Evolutionary conservation across 1,284 basidiomycete genomes (phyloP).

Genomic region (Amylostereum chailletii): DNA sequence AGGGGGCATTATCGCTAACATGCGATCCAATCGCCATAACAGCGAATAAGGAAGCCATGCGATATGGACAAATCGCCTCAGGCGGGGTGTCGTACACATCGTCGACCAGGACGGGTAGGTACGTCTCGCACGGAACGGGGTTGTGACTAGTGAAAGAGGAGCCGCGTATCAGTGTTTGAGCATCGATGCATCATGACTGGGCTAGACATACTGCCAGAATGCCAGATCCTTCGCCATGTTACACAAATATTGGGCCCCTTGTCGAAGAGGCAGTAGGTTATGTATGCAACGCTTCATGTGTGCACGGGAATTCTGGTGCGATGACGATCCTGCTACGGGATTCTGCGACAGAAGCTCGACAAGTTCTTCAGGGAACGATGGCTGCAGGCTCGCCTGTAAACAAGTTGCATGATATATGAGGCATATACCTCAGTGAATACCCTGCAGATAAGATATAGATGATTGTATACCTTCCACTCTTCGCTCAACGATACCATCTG

Average conservation of each 20-base stretch:
- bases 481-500: no score
- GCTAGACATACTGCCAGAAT: constrained; percentile 54
- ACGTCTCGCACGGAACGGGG: constrained; percentile 56
- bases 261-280: constrained; percentile 18
- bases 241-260: constrained; percentile 48
- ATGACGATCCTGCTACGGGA: no score
- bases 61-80: constrained; percentile 47
- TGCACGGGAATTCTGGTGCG: no score
- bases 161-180: constrained; percentile 11
- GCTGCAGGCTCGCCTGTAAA: no score
- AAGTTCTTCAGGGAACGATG: constrained; percentile 39
- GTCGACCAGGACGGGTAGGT: constrained; percentile 54
- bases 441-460: no score
- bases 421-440: no score
- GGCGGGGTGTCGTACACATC: constrained; percentile 53
- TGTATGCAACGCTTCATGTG: no score
- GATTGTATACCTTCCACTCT: no score
- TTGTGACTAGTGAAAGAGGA: constrained; percentile 39
- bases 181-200: no score
- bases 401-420: no score
- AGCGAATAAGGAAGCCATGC: constrained; percentile 54
- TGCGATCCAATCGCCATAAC: constrained; percentile 54
- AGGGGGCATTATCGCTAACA: constrained; percentile 30
- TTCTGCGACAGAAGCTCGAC: constrained; percentile 28
- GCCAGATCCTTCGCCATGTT: constrained; percentile 53